Evolutionary conservation across 768 basidiomycete genomes (phyloP).

Genomic region (Leucocoprinus sp.): DNA sequence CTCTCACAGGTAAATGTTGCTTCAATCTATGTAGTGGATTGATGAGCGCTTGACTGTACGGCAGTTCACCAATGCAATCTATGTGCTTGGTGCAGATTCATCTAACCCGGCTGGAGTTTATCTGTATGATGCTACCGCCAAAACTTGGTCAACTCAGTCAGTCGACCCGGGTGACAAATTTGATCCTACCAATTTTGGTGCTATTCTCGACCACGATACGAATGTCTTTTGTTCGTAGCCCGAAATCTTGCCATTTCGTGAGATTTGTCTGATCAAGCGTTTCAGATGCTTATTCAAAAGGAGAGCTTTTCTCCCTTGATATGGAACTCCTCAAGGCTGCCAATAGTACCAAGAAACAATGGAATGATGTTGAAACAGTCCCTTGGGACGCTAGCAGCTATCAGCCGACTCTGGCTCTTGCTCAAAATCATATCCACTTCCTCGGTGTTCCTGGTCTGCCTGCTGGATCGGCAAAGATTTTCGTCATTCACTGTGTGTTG

Average conservation of each 20-base stretch:
- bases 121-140: slow-evolving; percentile 64
- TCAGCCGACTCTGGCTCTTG: slow-evolving; percentile 57
- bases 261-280: not conserved
- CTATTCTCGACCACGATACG: slow-evolving; percentile 91
- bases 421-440: slow-evolving; percentile 71
- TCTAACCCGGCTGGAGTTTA: slow-evolving; percentile 62
- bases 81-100: slow-evolving; percentile 72
- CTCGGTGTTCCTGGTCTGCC: slow-evolving; percentile 49
- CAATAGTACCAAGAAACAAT: slow-evolving; percentile 46
- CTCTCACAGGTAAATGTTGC: slow-evolving; percentile 45
- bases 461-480: slow-evolving; percentile 56
- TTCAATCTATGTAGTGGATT: not conserved
- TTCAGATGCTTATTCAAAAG: slow-evolving; percentile 60
- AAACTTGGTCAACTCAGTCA: slow-evolving; percentile 52
- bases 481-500: slow-evolving; percentile 65
- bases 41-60: not conserved
- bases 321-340: slow-evolving; percentile 60
- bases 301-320: slow-evolving; percentile 61
- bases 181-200: slow-evolving; percentile 54
- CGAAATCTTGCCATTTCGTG: not conserved
- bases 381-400: slow-evolving; percentile 38
- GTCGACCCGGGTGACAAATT: slow-evolving; percentile 44
- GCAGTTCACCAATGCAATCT: slow-evolving; percentile 80
- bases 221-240: slow-evolving; percentile 69
- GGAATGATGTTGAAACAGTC: slow-evolving; percentile 47